Base-by-base conservation (phyloP, 495 filamentous ascomycete genomes). In the Evernia prunastri region DNA sequence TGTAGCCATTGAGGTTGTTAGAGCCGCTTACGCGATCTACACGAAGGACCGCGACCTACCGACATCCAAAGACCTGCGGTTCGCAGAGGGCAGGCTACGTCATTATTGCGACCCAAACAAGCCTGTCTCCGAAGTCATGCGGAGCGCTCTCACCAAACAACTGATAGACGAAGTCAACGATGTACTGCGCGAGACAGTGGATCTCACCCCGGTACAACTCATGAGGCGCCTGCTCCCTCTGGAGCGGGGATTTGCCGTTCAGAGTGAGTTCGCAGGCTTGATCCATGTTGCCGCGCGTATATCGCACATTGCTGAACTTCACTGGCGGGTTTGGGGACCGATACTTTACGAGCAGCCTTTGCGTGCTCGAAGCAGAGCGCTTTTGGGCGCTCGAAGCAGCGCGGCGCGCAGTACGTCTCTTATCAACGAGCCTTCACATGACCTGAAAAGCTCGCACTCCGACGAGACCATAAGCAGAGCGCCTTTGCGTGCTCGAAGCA, bases 291-390 rank as follows among this genome's bases (percentile, higher is more conserved):
- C 88, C 3, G 85, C 82, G 63, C 85, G 88, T 36, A 77, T 94
- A 45, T 86, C 90, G 15, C 92, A 95, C 68, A 82, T 96, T 49
- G 84, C 86, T 12, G 80, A 91, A 25, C 74, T 96, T 29, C 91
- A 96, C 73, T 96, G 91, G 91, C 80, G 87, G 58, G 86, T 95
- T 4, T 96, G 91, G 91, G 86, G 84, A 9, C 84, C 85, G 37
- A 74, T 90, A 56, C 82, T 85, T 1, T 95, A 90, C 71, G 72
- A 66, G 33, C 59, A 63, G 31, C 54, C 57, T 31, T 4, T 54
- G 27, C 29, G 9, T 15, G 51, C n/a, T 33, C 18, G 27, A 54
- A 3, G 17, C 51, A 10, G 29, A 20, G 5, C 29, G 12, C 37
- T 36, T 31, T 4, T 54, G 27, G 17, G 9, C 27, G 51, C n/a